Percentiles rank a stretch among this genome's conserved stretches.
These are phyloP conservation scores for Blakeslea trispora DNA, from an alignment of 371 early-diverging fungal species.

Conservation along the genomic window DNA sequence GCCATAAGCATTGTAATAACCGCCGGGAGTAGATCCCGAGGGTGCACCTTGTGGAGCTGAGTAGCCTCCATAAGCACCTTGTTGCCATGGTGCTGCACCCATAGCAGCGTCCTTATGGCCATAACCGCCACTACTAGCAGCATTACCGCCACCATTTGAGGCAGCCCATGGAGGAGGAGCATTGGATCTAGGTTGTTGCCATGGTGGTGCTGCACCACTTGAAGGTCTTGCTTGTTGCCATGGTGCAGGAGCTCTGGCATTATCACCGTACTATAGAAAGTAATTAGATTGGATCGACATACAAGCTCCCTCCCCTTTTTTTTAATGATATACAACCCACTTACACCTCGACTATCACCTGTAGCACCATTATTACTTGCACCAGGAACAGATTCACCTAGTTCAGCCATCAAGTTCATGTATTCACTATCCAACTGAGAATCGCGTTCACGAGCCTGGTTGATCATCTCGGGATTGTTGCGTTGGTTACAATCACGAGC, in stretches of 20 bases:
- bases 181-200: constrained; percentile 30
- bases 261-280: constrained; percentile 21
- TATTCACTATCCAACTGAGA: constrained; percentile 89
- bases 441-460: constrained; percentile 73
- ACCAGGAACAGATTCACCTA: constrained; percentile 68
- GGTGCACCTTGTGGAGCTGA: background rate
- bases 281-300: no score
- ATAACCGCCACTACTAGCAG: constrained; percentile 10
- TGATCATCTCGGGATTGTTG: constrained; percentile 74
- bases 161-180: constrained; percentile 31
- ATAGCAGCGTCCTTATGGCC: constrained; percentile 13
- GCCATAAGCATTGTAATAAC: constrained; percentile 33
- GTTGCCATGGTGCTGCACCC: constrained; percentile 8
- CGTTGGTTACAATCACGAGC: constrained; percentile 84
- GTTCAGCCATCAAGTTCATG: constrained; percentile 87
- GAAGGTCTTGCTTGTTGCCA: constrained; percentile 54
- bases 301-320: no score
- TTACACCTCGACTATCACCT: background rate
- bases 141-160: background rate
- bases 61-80: constrained; percentile 11
- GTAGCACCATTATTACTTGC: constrained; percentile 24
- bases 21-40: constrained; percentile 17
- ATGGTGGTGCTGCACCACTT: constrained; percentile 36
- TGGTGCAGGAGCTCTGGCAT: constrained; percentile 36
- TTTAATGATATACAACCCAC: no score